Evolutionary conservation across 108 stramenopile genomes (phyloP), one percentile per base, ranked within the genome.

Genomic region (Conticribra guillardii): DNA sequence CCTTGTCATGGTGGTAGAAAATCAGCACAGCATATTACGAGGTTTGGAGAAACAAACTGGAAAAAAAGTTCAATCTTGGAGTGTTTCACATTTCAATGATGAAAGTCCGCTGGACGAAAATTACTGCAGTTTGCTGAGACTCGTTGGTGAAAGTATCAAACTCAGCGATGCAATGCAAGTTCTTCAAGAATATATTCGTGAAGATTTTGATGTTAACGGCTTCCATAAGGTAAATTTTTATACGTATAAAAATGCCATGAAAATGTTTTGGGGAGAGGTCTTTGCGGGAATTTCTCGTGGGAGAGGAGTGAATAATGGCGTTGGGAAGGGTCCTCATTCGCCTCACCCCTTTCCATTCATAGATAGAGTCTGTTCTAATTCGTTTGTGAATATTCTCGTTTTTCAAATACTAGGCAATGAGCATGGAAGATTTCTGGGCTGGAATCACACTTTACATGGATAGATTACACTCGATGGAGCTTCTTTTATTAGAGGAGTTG

Each of bases 391-490:
- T 30, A 69, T 72, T 33, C 77, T 83, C 30, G 67, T 22, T 31
- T 73, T 28, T 50, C 2, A 23, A 72, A 14, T 47, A 69, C 11
- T 54, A 73, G 21, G 79, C 69, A 60, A 82, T 86, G 68, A 62
- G 82, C 18, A 54, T 73, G 46, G 67, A 78, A 23, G 69, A 74
- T n/a, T 74, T 88, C 51, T 91, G 90, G 90, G 24, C 73, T 45
- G 37, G 76, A 3, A 80, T 88, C 3, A 87, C 90, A 15, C 14
- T 86, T 0, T 91, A 88, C 71, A 85, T 91, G 61, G 87, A 91
- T 54, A 75, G 79, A 32, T 64, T 91, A 14, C 90, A 89, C 53
- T 74, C 83, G 22, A 68, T 85, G 46, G 90, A 91, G 57, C 41
- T 91, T 29, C 63, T 87, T 48, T 34, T 91, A 1, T 55, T 91